Percentiles rank a stretch among this genome's conserved stretches.
Evolutionary conservation across 2,329 filamentous ascomycete genomes (phyloP).

Genomic region (Exophiala sp.): DNA sequence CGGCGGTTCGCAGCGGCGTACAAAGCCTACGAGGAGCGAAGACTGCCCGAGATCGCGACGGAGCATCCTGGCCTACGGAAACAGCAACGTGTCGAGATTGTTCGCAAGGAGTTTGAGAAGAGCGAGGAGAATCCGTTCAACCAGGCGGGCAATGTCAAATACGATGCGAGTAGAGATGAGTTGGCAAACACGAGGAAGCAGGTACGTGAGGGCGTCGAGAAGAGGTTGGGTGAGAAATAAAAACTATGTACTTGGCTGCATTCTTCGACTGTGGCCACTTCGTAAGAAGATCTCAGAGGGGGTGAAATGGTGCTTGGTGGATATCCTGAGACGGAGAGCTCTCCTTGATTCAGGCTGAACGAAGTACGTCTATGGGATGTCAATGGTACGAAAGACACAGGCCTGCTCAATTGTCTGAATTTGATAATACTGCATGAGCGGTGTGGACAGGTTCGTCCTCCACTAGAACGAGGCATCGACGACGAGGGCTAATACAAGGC

Average conservation of each 20-base stretch:
- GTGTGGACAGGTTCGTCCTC: too few relatives aligned
- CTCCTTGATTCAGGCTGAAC: too few relatives aligned
- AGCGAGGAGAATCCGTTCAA: constrained; percentile 95
- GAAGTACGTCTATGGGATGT: too few relatives aligned
- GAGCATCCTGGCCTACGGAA: constrained; percentile 76
- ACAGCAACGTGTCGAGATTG: constrained; percentile 79
- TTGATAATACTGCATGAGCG: too few relatives aligned
- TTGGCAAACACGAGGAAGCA: constrained; percentile 60
- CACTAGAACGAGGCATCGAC: too few relatives aligned
- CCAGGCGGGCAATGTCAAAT: constrained; percentile 65
- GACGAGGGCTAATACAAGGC: too few relatives aligned
- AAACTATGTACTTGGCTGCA: background rate
- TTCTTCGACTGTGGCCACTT: too few relatives aligned
- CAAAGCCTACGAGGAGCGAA: constrained; percentile 73
- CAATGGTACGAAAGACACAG: too few relatives aligned
- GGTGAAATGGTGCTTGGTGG: background rate
- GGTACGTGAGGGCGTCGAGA: constrained; percentile 73
- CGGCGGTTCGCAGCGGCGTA: constrained; percentile 82
- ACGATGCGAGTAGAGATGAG: constrained; percentile 78
- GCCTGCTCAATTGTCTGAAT: too few relatives aligned
- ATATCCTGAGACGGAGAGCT: too few relatives aligned
- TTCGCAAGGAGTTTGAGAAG: constrained; percentile 91
- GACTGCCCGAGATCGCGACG: constrained; percentile 78
- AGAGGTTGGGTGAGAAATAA: constrained; percentile 51
- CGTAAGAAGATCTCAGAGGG: background rate